Base-by-base conservation (phyloP, 2,329 filamentous ascomycete genomes). In the Xylariaceae sp. region DNA sequence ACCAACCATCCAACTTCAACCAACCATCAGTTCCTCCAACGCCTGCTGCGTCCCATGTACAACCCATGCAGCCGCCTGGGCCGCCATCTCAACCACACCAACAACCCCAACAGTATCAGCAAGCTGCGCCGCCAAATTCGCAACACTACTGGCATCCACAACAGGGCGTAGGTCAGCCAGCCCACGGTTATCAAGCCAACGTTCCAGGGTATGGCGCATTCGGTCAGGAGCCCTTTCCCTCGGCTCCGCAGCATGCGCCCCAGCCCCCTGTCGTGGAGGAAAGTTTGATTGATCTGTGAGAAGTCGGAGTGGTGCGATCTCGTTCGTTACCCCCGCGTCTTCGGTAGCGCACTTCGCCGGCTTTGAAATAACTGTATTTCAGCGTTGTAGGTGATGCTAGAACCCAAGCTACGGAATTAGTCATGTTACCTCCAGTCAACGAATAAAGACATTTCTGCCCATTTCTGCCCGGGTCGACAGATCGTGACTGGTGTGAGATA, bases 231-330 rank as follows among this genome's bases (percentile, higher is more conserved):
- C 66, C 73, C 3, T 86, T 87, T 53, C 83, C 84, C 1, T 68
- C 74, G 2, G 78, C 76, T 18, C 79, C 80, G 12, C 75, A 81
- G 43, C 76, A 82, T 58, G 71, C 76, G 18, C 78, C 75, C 36
- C 70, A 61, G 57, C 69, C 70, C 53, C 74, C 74, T 11, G 72
- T 67, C 1, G 72, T 83, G 32, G 85, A 90, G 62, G 86, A 90
- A 62, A 83, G 80, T 42, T 64, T 92, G 54, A 92, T 92, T 62
- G 86, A 92, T 61, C 69, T 90, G 46, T 89, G 39, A 49, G 36
- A 31, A 31, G 17, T 23, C 17, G 13, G 18, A 11, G 11, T 16
- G 40, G 13, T 19, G 19, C 15, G n/a, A 28, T 16, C 6, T 17
- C 18, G 11, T 35, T n/a, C 13, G 18, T 17, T 14, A 35, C 34